Percentiles rank a stretch among this genome's conserved stretches.
Conservation (phyloP, 768 basidiomycete genomes). For the Mycena pura region DNA sequence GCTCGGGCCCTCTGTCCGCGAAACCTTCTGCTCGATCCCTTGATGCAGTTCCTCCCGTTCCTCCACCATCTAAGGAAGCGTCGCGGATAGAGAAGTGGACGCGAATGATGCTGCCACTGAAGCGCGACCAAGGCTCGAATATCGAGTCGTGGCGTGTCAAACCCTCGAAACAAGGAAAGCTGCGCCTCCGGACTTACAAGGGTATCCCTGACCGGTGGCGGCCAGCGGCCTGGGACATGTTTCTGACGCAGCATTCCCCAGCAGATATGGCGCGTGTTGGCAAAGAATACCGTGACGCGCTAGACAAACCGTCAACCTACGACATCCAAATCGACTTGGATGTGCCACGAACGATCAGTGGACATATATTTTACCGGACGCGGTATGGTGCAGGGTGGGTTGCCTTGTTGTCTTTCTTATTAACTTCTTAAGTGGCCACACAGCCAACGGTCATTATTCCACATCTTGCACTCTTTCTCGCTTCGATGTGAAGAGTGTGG, state of each 20-base stretch:
- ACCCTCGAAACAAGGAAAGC: slow-evolving; percentile 68
- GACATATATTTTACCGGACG: slow-evolving; percentile 93
- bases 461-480: slow-evolving; percentile 92
- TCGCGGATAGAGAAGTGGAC: slow-evolving; percentile 91
- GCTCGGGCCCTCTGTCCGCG: slow-evolving; percentile 53
- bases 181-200: slow-evolving; percentile 84
- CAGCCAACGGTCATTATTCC: slow-evolving; percentile 94
- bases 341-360: slow-evolving; percentile 94
- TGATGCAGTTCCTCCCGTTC: slow-evolving; percentile 54
- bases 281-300: slow-evolving; percentile 60
- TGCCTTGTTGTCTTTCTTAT: slow-evolving; percentile 5
- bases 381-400: slow-evolving; percentile 94
- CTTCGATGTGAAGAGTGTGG: slow-evolving; percentile 86
- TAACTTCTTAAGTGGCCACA: background rate
- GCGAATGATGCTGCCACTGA: slow-evolving; percentile 80
- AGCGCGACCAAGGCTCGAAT: slow-evolving; percentile 80
- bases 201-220: slow-evolving; percentile 98
- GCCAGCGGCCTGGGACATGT: slow-evolving; percentile 86
- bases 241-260: slow-evolving; percentile 64
- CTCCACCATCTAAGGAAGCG: slow-evolving; percentile 65
- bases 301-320: slow-evolving; percentile 85
- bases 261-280: slow-evolving; percentile 52
- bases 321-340: slow-evolving; percentile 99
- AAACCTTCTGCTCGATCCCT: slow-evolving; percentile 54
- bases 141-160: slow-evolving; percentile 75